Percentiles rank a stretch among this genome's conserved stretches.
Evolutionary conservation across 176 grass and related monocot species (phyloP).

Genomic region (Paspalum vaginatum): DNA sequence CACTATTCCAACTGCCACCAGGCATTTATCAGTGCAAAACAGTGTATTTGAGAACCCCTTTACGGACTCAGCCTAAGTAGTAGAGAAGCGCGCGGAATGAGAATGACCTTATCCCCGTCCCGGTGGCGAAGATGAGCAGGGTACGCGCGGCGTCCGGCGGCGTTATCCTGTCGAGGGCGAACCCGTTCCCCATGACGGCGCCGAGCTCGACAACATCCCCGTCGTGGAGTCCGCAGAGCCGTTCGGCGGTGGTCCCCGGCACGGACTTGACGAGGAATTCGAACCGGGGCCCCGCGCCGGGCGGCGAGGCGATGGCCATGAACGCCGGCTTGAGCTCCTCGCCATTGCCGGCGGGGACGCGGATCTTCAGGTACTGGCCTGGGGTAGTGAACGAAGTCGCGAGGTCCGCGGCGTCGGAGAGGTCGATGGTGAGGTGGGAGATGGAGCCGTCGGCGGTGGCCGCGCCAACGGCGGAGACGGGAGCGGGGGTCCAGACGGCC

Average conservation of each 20-base stretch:
- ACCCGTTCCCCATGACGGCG: constrained; percentile 76
- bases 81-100: constrained; percentile 19
- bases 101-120: constrained; percentile 82
- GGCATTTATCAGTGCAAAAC: no score
- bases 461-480: constrained; percentile 46
- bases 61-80: no score
- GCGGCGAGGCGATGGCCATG: constrained; percentile 80
- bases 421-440: constrained; percentile 66
- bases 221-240: constrained; percentile 55
- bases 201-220: constrained; percentile 83
- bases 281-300: constrained; percentile 35
- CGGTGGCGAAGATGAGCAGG: constrained; percentile 79
- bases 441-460: constrained; percentile 65
- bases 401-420: constrained; percentile 61
- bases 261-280: constrained; percentile 82
- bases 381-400: constrained; percentile 43
- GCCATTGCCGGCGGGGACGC: constrained; percentile 52
- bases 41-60: no score
- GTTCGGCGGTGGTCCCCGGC: constrained; percentile 62
- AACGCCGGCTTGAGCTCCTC: constrained; percentile 54
- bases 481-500: constrained; percentile 58
- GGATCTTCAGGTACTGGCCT: constrained; percentile 79
- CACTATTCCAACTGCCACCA: no score
- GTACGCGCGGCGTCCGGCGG: constrained; percentile 48
- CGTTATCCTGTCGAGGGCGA: constrained; percentile 59